Evolutionary conservation across 257 asterid genomes (phyloP).

Genomic region (Ilex asprella): DNA sequence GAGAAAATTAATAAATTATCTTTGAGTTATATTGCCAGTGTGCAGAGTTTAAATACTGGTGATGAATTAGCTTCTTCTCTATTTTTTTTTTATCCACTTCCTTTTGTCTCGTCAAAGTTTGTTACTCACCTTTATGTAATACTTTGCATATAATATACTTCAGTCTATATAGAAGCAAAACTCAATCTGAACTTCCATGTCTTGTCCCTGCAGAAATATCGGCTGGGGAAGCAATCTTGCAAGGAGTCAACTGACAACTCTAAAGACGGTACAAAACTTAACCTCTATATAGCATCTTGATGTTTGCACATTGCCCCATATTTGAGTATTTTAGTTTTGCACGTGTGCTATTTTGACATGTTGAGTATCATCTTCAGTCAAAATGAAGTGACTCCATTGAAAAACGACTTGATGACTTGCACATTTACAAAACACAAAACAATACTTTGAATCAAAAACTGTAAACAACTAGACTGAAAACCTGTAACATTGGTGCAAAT

Average conservation of each 20-base stretch:
- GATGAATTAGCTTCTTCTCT: neutral
- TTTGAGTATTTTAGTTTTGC: neutral
- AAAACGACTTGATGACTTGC: too few species aligned
- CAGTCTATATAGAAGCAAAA: constrained; percentile 1
- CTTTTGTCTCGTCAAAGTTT: too few species aligned
- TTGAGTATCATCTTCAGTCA: too few species aligned
- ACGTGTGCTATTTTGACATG: neutral
- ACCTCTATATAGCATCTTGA: neutral
- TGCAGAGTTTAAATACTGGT: too few species aligned
- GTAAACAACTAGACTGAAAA: too few species aligned
- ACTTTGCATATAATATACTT: neutral
- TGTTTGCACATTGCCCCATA: constrained; percentile 3
- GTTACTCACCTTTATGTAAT: too few species aligned
- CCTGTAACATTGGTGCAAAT: too few species aligned
- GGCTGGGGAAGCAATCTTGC: constrained; percentile 76
- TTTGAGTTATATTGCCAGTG: too few species aligned
- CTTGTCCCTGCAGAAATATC: constrained; percentile 59
- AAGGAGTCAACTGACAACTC: constrained; percentile 71
- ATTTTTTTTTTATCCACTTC: neutral
- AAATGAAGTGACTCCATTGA: too few species aligned
- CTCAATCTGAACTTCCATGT: constrained; percentile 6
- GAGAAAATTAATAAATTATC: too few species aligned
- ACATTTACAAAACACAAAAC: too few species aligned
- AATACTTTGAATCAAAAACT: too few species aligned
- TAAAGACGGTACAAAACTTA: constrained; percentile 57